Base-by-base conservation (phyloP, 192 early-diverging fungal genomes). In the Diversispora epigaea region DNA sequence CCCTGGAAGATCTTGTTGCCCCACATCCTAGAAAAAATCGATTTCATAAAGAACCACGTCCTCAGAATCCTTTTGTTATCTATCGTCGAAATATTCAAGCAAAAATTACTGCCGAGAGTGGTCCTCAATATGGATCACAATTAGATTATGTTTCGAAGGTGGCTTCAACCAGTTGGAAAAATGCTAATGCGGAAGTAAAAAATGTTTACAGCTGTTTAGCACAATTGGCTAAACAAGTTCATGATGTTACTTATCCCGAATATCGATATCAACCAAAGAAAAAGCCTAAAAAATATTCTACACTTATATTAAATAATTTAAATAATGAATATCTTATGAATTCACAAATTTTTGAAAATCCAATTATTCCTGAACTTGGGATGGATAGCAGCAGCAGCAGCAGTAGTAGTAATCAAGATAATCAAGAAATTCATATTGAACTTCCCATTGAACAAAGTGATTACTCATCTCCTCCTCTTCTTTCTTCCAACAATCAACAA, bases 251-350 rank as follows among this genome's bases (percentile, higher is more conserved):
- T 50, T 69, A 54, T 54, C 68, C 68, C 32, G 68, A 40, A 9
- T 69, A 69, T 19, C 15, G 32, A 52, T 69, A 69, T 49, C 45
- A 69, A 69, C 68, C 68, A 32, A 69, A 50, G 22, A 69, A 69
- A 14, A 69, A 32, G 32, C 2, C 22, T 3, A 40, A 64, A 7
- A 64, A 40, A 64, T 32, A 32, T 32, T 19, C 41, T n/a, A 64
- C 9, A n/a, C n/a, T 41, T 64, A 39, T 41, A 7, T 7, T 6
- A 9, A 8, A 14, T 43, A 3, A 25, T 41, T 43, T 43, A 9
- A 11, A 14, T 17, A 54, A 54, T 11, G 50, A 17, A 11, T 11
- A 11, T 54, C 14, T 54, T 54, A 54, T 12, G 12, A 49, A 49
- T 49, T 49, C 47, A 11, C 47, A 0, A 49, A 54, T 54, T 54